phyloP scores from a whole-genome alignment of 2,329 filamentous ascomycete species.

The Triangularia setosa region DNA sequence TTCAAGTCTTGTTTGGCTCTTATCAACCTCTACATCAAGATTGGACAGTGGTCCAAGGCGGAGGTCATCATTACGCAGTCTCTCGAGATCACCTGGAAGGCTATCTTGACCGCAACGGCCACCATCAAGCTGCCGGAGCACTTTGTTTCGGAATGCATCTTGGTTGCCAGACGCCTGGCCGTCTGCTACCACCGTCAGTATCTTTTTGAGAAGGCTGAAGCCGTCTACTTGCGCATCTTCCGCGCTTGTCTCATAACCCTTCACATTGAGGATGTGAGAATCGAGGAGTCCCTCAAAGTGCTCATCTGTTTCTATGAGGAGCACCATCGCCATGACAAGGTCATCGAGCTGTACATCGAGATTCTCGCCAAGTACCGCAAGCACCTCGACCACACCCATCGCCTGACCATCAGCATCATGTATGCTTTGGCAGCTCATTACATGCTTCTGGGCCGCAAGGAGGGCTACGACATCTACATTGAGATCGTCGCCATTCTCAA shows the following conservation, averaged over 20 bases:
- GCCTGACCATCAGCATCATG: conserved; percentile 34
- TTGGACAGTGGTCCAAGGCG: conserved; percentile 35
- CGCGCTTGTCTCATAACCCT: conserved; percentile 32
- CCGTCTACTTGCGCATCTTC: conserved; percentile 37
- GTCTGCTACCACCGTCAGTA: conserved; percentile 35
- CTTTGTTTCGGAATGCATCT: conserved; percentile 32
- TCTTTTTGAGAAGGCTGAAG: conserved; percentile 37
- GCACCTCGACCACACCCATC: conserved; percentile 28
- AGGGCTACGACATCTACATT: conserved; percentile 35
- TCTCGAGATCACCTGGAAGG: conserved; percentile 39
- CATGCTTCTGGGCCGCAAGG: conserved; percentile 30
- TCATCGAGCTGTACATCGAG: conserved; percentile 35
- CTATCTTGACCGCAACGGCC: conserved; percentile 32
- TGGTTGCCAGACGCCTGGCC: conserved; percentile 33
- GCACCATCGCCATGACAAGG: conserved; percentile 37
- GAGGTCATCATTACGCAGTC: conserved; percentile 34
- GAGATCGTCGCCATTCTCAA: conserved; percentile 36
- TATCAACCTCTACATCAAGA: conserved; percentile 32
- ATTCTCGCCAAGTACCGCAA: conserved; percentile 35
- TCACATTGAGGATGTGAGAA: conserved; percentile 29
- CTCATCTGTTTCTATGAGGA: conserved; percentile 35
- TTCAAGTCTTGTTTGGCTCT: conserved; percentile 35
- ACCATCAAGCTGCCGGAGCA: conserved; percentile 30
- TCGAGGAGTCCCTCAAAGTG: conserved; percentile 28
- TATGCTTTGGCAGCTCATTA: conserved; percentile 31